Conservation (phyloP, 2,329 filamentous ascomycete species). For the Fusarium albidum region DNA sequence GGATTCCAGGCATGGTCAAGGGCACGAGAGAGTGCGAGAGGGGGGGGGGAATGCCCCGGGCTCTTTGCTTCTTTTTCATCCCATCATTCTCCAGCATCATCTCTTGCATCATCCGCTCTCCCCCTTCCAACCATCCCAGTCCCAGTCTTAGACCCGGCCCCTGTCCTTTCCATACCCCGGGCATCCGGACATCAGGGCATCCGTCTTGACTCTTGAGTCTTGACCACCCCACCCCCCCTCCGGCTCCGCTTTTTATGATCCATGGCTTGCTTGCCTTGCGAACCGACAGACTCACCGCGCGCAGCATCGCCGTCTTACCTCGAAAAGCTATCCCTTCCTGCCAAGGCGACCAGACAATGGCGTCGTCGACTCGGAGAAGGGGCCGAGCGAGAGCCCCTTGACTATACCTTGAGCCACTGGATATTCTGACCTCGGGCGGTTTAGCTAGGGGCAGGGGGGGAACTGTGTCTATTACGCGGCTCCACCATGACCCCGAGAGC, state of each 20-base stretch:
- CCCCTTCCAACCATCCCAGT: constrained; percentile 16
- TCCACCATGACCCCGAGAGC: constrained; percentile 22
- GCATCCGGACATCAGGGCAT: constrained; percentile 18
- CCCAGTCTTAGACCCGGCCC: constrained; percentile 25
- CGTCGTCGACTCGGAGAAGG: constrained; percentile 23
- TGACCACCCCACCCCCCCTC: background rate
- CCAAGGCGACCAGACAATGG: constrained; percentile 8
- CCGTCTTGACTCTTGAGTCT: constrained; percentile 2
- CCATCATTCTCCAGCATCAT: constrained; percentile 33
- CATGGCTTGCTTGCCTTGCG: background rate
- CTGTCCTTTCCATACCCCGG: constrained; percentile 27
- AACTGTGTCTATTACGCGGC: too few relatives aligned
- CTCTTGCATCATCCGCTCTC: constrained; percentile 36
- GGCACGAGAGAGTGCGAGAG: constrained; percentile 12
- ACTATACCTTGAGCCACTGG: constrained; percentile 5
- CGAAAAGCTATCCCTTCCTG: constrained; percentile 1
- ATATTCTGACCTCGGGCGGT: constrained; percentile 4
- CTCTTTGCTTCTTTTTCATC: constrained; percentile 15
- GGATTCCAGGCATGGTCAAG: constrained; percentile 23
- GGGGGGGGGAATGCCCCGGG: constrained; percentile 10
- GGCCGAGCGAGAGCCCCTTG: constrained; percentile 17
- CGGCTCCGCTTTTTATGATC: background rate
- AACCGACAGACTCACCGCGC: constrained; percentile 2
- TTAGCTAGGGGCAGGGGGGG: constrained; percentile 22
- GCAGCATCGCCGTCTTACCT: constrained; percentile 9